Percentiles rank a stretch among this genome's conserved stretches.
phyloP scores from a whole-genome alignment of 2,329 filamentous ascomycete species.

The Fusarium sublunatum region DNA sequence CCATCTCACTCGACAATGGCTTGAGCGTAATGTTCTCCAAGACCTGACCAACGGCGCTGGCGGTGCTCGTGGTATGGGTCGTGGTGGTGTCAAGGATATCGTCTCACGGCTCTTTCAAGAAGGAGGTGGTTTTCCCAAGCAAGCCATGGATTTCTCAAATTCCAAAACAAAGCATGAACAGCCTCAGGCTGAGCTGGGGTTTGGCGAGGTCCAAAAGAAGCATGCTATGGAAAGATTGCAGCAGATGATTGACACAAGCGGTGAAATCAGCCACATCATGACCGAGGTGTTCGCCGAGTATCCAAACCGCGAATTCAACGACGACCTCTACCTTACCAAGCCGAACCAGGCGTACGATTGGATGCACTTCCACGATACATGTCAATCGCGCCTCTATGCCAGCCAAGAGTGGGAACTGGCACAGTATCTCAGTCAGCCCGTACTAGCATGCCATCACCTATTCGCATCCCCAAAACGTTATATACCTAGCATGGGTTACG shows the following conservation, averaged over 20 bases:
- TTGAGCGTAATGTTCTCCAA: slow-evolving; percentile 76
- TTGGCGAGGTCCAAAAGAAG: slow-evolving; percentile 78
- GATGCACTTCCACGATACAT: slow-evolving; percentile 90
- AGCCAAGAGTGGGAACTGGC: slow-evolving; percentile 93
- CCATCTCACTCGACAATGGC: slow-evolving; percentile 77
- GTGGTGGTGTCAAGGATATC: slow-evolving; percentile 79
- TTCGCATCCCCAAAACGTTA: slow-evolving; percentile 79
- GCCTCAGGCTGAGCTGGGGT: slow-evolving; percentile 71
- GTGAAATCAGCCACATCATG: slow-evolving; percentile 81
- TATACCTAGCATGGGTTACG: slow-evolving; percentile 54
- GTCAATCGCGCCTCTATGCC: slow-evolving; percentile 82
- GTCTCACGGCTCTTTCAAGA: slow-evolving; percentile 82
- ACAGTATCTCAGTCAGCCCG: slow-evolving; percentile 86
- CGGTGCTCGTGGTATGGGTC: slow-evolving; percentile 75
- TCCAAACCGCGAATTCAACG: slow-evolving; percentile 88
- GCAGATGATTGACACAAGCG: slow-evolving; percentile 82
- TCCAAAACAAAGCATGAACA: slow-evolving; percentile 63
- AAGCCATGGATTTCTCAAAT: slow-evolving; percentile 54
- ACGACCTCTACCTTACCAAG: slow-evolving; percentile 90
- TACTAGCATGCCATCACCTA: slow-evolving; percentile 89
- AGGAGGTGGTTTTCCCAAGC: slow-evolving; percentile 79
- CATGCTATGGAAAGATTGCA: slow-evolving; percentile 76
- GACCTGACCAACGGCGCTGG: slow-evolving; percentile 78
- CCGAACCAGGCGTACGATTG: slow-evolving; percentile 91
- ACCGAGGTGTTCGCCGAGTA: slow-evolving; percentile 89